phyloP scores from a whole-genome alignment of 306 rosid species.

The Parietaria judaica region DNA sequence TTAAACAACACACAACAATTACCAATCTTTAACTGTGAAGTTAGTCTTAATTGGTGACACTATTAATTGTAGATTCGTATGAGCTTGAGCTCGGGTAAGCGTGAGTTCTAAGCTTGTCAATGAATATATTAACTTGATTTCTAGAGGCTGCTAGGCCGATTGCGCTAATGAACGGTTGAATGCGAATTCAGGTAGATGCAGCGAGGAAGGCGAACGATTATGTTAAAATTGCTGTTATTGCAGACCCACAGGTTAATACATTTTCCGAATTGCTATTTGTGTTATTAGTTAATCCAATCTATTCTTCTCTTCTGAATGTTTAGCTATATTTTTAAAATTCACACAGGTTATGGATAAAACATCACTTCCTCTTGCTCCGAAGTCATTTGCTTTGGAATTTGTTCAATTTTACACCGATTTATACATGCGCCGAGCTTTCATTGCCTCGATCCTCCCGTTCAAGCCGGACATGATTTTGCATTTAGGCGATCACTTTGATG shows the following conservation, averaged over 20 bases:
- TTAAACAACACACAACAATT: no score
- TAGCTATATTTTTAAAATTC: neutral
- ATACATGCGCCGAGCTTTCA: constrained; percentile 75
- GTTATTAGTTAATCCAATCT: neutral
- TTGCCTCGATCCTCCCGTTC: constrained; percentile 53
- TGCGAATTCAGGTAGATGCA: constrained; percentile 27
- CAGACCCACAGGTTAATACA: constrained; percentile 74
- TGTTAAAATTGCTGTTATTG: constrained; percentile 57
- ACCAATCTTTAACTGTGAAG: neutral
- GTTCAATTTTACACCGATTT: constrained; percentile 72
- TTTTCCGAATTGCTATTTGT: neutral
- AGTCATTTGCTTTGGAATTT: constrained; percentile 58
- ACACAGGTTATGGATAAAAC: constrained; percentile 78
- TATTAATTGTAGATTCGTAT: no score
- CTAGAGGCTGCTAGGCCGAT: no score
- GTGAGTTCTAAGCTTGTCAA: no score
- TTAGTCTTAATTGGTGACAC: no score
- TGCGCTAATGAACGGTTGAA: neutral
- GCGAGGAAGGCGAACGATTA: constrained; percentile 28
- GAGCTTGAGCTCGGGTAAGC: no score
- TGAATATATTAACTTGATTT: no score
- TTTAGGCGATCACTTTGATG: constrained; percentile 81
- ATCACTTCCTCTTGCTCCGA: constrained; percentile 54
- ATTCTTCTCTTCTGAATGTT: constrained; percentile 8
- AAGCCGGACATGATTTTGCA: constrained; percentile 63